Base-by-base conservation (phyloP, 139 green algal species). In the Nannochloris sp. region DNA sequence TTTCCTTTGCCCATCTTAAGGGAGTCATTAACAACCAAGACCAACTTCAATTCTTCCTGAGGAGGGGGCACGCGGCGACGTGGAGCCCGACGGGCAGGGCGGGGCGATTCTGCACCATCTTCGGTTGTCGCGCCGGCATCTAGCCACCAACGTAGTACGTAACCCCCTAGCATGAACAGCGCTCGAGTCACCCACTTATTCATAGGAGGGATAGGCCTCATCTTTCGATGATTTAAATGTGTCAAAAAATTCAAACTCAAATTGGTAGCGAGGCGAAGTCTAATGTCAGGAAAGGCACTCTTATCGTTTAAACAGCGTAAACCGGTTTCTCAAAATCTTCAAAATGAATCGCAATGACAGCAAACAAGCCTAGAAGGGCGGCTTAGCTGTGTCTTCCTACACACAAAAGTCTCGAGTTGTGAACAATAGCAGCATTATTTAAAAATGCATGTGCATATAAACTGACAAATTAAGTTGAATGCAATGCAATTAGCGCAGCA, bases 1-100 rank as follows among this genome's bases (percentile, higher is more conserved):
- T 92, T 92, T 37, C 85, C 85, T 47, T 85, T 89, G 42, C 81
- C 80, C 85, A 92, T 92, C 23, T 81, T 82, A 12, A 92, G 61
- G 0, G 54, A 37, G n/a, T 74, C 71, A 58, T 92, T 92, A 6
- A 78, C 64, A 57, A 78, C 65, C 33, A 74, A 25, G 32, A 78
- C 71, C 63, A 78, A 68, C 53, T 78, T 78, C 2, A 67, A 60
- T 38, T 74, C 57, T 58, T 73, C 64, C 7, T 19, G 12, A 4
- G 65, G 5, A 53, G n/a, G 23, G 24, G 24, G 59, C n/a, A 42
- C 54, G 24, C 5, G 4, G 15, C 2, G 63, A 38, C n/a, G n/a
- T n/a, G n/a, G 47, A 39, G 12, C 25, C 47, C 10, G n/a, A n/a
- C 48, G 48, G 9, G 48, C 48, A 8, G 48, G 48, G 9, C 9